Percentiles rank a stretch among this genome's conserved stretches.
These are phyloP conservation scores for Epichloe gansuensis DNA, from an alignment of 2,329 filamentous ascomycete genomes.

Conservation along the genomic window DNA sequence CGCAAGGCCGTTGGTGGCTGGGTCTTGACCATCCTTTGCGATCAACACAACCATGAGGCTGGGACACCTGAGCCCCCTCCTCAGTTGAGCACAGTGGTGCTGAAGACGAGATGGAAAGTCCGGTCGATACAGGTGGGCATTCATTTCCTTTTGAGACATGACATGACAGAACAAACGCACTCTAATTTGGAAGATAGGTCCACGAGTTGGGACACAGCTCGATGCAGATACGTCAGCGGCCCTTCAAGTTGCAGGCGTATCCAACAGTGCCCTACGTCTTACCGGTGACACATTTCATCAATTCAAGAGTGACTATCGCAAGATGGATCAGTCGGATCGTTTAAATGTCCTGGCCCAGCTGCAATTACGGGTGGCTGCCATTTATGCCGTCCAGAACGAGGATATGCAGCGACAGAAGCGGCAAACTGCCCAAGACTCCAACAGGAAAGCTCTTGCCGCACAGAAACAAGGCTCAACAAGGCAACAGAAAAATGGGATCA, in stretches of 20 bases:
- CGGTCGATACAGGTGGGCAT: constrained; percentile 9
- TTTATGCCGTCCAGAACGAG: constrained; percentile 32
- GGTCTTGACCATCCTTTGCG: constrained; percentile 31
- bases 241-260: constrained; percentile 27
- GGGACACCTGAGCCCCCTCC: constrained; percentile 29
- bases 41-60: constrained; percentile 32
- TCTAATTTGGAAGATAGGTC: not conserved
- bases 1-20: constrained; percentile 30
- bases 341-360: constrained; percentile 26
- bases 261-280: constrained; percentile 24
- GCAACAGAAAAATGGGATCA: constrained; percentile 8
- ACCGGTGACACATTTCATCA: constrained; percentile 31
- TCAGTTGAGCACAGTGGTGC: constrained; percentile 20
- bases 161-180: not conserved
- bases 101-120: constrained; percentile 19
- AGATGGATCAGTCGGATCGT: constrained; percentile 27
- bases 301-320: constrained; percentile 29
- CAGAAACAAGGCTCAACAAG: constrained; percentile 15
- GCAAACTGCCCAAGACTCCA: constrained; percentile 24
- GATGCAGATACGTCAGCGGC: constrained; percentile 25
- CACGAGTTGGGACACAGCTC: constrained; percentile 6
- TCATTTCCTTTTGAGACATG: not conserved
- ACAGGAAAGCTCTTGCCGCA: constrained; percentile 13
- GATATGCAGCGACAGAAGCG: constrained; percentile 27
- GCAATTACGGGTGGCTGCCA: constrained; percentile 29